These are phyloP conservation scores for Heliophila coronopifolia DNA, from an alignment of 441 rosid species.

Conservation along the genomic window DNA sequence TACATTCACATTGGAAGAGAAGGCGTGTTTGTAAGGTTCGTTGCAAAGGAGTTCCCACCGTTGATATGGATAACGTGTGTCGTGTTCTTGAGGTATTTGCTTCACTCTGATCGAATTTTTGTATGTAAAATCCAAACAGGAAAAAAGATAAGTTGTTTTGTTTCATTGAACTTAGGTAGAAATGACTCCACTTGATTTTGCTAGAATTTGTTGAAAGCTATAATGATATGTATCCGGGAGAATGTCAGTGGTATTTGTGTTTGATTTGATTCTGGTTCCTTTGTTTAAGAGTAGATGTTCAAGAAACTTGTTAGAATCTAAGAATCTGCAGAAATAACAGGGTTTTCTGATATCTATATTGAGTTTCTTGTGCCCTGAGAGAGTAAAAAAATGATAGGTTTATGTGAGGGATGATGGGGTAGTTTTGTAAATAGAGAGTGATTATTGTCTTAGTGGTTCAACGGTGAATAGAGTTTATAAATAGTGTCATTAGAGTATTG, in stretches of 20 bases:
- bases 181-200: background rate
- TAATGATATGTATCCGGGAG: too few species aligned
- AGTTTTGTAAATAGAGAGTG: too few species aligned
- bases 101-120: background rate
- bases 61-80: constrained; percentile 83
- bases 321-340: background rate
- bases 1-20: constrained; percentile 82
- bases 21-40: constrained; percentile 68
- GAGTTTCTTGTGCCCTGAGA: background rate
- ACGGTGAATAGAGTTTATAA: too few species aligned
- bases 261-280: too few species aligned
- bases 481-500: too few species aligned
- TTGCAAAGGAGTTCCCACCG: constrained; percentile 83
- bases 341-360: background rate
- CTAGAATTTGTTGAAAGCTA: background rate
- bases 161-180: background rate
- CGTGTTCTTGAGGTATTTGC: constrained; percentile 65
- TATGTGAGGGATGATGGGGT: too few species aligned
- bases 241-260: too few species aligned
- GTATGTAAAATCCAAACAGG: background rate
- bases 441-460: too few species aligned
- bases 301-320: background rate
- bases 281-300: background rate
- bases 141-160: background rate
- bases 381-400: too few species aligned